Base-by-base conservation (phyloP, 108 stramenopile species). In the Fragilaria radians region DNA sequence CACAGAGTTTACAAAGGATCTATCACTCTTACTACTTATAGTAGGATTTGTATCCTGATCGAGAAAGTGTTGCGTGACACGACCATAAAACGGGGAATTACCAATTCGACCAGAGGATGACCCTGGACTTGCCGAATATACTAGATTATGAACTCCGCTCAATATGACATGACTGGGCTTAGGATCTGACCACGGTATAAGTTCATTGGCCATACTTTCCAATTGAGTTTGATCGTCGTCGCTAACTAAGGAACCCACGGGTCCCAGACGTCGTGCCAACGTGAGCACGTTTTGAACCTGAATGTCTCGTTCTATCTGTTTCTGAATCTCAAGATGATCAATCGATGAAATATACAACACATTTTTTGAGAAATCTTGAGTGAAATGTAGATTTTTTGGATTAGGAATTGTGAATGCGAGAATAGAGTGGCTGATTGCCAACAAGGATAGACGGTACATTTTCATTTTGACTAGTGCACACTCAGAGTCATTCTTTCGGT, bases 1-100 rank as follows among this genome's bases (percentile, higher is more conserved):
- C n/a, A 82, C 77, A 22, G 58, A 52, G 59, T 82, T 82, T 55
- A 58, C 59, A 58, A 78, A 82, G 19, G 57, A 68, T 32, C 3
- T 30, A 11, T 62, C 63, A n/a, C n/a, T n/a, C n/a, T n/a, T n/a
- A n/a, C n/a, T n/a, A n/a, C n/a, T n/a, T n/a, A n/a, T n/a, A n/a
- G n/a, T n/a, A n/a, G n/a, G n/a, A n/a, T n/a, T n/a, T 7, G 14
- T 14, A 14, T 42, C 14, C 17, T 75, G 62, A 28, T 70, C 77
- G 22, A 75, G 50, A 36, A 72, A 73, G 17, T 54, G 42, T 46
- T 82, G 81, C 11, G 70, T 71, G 25, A 82, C 81, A 48, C 58
- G 64, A 2, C 81, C 81, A 4, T 67, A 59, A 1, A 78, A 54
- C 21, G 68, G 68, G 1, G 73, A 71, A 7, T 7, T 7, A 48